Conservation (phyloP, 23 red algal genomes). For the Gracilaria gracilis region DNA sequence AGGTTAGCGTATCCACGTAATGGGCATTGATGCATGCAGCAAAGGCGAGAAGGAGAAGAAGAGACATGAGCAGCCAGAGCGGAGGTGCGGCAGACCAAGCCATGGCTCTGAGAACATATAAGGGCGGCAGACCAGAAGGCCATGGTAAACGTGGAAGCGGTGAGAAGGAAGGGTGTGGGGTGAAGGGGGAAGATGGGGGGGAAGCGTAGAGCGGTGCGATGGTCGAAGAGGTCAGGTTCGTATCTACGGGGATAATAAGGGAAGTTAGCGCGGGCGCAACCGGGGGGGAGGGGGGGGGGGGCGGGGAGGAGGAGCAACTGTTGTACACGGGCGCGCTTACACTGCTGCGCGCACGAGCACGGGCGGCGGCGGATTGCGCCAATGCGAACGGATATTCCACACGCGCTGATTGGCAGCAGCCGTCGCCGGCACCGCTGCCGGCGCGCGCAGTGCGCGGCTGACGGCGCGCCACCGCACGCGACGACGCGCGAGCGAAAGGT, state of each 20-base stretch:
- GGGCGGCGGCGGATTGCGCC: background rate
- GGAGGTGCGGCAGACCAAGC: background rate
- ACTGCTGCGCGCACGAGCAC: background rate
- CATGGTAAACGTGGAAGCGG: background rate
- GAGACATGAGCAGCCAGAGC: background rate
- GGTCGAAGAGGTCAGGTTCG: background rate
- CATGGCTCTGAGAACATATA: background rate
- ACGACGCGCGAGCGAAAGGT: too few species aligned
- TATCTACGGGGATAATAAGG: too few species aligned
- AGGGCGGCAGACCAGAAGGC: background rate
- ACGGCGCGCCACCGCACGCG: background rate
- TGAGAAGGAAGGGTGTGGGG: background rate
- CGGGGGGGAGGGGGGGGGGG: background rate
- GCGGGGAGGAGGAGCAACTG: background rate
- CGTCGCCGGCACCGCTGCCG: too few species aligned
- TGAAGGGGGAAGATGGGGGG: background rate
- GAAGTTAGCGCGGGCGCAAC: background rate
- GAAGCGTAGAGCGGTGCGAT: background rate
- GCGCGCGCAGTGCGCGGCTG: background rate
- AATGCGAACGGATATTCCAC: constrained; percentile 1
- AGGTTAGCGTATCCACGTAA: constrained; percentile 15
- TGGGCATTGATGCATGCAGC: background rate
- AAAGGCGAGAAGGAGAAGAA: constrained; percentile 1
- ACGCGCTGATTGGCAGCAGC: constrained; percentile 22
- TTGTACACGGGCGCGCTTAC: constrained; percentile 8